A percentile compares a stretch with the other conserved stretches of the same genome.
phyloP scores from a whole-genome alignment of 2,329 filamentous ascomycete genomes.

The Alternaria alternata region DNA sequence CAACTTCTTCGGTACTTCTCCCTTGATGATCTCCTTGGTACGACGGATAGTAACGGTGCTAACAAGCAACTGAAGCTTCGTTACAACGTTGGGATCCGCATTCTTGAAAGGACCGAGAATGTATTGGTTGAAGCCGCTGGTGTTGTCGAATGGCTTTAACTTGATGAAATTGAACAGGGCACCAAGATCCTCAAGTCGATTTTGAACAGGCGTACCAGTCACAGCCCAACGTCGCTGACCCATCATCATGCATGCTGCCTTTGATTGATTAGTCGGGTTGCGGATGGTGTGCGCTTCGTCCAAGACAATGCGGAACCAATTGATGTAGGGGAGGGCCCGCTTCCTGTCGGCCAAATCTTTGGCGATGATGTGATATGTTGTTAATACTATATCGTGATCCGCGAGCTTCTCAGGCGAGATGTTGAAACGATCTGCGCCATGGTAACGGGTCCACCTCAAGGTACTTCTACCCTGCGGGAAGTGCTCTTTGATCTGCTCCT shows the following conservation, averaged over 20 bases:
- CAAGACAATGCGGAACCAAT: conserved; percentile 92
- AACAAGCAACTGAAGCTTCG: conserved; percentile 86
- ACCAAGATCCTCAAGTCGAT: conserved; percentile 84
- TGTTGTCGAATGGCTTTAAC: conserved; percentile 84
- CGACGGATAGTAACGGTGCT: conserved; percentile 94
- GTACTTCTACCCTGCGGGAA: conserved; percentile 63
- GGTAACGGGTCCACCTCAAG: conserved; percentile 82
- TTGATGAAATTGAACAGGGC: conserved; percentile 86
- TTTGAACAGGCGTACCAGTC: conserved; percentile 96
- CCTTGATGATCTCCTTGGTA: conserved; percentile 78
- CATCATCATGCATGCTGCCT: conserved; percentile 80
- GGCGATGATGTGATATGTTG: conserved; percentile 88
- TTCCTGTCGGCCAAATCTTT: conserved; percentile 71
- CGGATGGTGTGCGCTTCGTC: conserved; percentile 97
- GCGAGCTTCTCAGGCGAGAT: conserved; percentile 66
- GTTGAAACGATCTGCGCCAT: conserved; percentile 79
- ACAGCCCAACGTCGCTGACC: conserved; percentile 92
- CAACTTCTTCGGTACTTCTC: conserved; percentile 70
- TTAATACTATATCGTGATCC: conserved; percentile 84
- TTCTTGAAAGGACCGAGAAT: conserved; percentile 88
- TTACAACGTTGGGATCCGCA: conserved; percentile 82
- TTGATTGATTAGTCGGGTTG: conserved; percentile 83
- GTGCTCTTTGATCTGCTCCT: conserved; percentile 87
- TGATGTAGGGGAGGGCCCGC: conserved; percentile 77
- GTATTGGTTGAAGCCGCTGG: conserved; percentile 75